A percentile compares a stretch with the other conserved stretches of the same genome.
Evolutionary conservation across 1,284 basidiomycete species (phyloP).

Genomic region (Chondrostereum purpureum): DNA sequence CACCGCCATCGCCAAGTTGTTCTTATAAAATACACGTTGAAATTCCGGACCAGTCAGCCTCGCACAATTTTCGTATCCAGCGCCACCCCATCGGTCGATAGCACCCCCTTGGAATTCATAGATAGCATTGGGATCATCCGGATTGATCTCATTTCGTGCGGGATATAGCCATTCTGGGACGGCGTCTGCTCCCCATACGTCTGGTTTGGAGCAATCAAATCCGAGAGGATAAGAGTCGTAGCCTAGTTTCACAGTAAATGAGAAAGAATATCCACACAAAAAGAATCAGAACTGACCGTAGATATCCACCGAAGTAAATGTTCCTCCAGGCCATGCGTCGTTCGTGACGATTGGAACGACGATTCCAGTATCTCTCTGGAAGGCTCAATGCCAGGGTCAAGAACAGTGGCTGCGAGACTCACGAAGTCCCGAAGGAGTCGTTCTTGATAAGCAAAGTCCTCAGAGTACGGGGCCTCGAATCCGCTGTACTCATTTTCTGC

Average conservation of each 20-base stretch:
- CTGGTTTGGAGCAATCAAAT: conserved; percentile 49
- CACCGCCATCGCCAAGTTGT: conserved; percentile 39
- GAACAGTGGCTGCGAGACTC: conserved; percentile 10
- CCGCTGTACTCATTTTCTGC: conserved; percentile 47
- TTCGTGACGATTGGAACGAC: conserved; percentile 41
- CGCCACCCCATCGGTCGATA: conserved; percentile 44
- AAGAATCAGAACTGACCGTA: conserved; percentile 29
- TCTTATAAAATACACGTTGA: conserved; percentile 46
- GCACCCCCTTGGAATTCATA: conserved; percentile 48
- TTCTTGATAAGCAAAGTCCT: conserved; percentile 39
- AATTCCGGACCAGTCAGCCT: conserved; percentile 34
- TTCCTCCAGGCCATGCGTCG: conserved; percentile 37
- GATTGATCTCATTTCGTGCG: conserved; percentile 31
- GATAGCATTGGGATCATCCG: conserved; percentile 34
- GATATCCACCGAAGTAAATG: conserved; percentile 37
- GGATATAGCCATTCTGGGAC: conserved; percentile 37
- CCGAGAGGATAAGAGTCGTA: conserved; percentile 51
- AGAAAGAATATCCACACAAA: too few species aligned
- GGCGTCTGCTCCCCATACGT: conserved; percentile 36
- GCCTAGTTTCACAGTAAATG: conserved; percentile 12
- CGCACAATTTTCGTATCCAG: conserved; percentile 31
- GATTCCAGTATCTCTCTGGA: conserved; percentile 35
- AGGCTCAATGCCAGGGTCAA: conserved; percentile 3
- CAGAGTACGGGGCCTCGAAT: conserved; percentile 29
- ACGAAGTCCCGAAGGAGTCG: conserved; percentile 33